Conservation (phyloP, 176 grass and related monocot species). For the Ampelocalamus luodianensis region DNA sequence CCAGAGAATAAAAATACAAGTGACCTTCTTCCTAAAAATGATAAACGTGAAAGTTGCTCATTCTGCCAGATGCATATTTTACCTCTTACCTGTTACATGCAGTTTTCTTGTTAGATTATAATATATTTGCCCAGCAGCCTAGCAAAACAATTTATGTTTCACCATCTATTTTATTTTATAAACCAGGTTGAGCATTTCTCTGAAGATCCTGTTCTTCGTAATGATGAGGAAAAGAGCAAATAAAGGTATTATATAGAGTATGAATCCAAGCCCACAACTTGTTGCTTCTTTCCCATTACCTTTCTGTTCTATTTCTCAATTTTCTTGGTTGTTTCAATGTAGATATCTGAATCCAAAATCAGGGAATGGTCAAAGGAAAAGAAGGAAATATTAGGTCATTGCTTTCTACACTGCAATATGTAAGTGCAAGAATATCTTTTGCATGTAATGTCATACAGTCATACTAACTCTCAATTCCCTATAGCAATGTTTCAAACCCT, state of each 20-base stretch:
- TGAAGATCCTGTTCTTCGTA: slow-evolving; percentile 50
- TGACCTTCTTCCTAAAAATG: neutral
- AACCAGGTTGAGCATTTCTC: slow-evolving; percentile 76
- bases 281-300: slow-evolving; percentile 29
- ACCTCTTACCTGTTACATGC: slow-evolving; percentile 11
- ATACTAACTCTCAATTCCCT: slow-evolving; percentile 6
- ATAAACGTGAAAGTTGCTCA: neutral
- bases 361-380: slow-evolving; percentile 89
- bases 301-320: slow-evolving; percentile 21
- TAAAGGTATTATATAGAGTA: slow-evolving; percentile 58
- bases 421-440: slow-evolving; percentile 62
- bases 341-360: slow-evolving; percentile 84
- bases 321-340: slow-evolving; percentile 38
- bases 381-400: slow-evolving; percentile 98
- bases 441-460: slow-evolving; percentile 12
- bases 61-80: neutral
- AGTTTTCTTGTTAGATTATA: slow-evolving; percentile 22
- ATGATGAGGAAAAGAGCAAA: slow-evolving; percentile 62
- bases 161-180: slow-evolving; percentile 21
- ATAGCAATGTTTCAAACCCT: neutral
- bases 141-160: slow-evolving; percentile 3
- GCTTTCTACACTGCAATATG: slow-evolving; percentile 91
- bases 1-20: neutral
- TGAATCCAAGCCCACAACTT: slow-evolving; percentile 7
- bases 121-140: slow-evolving; percentile 30